Percentiles rank a stretch among this genome's conserved stretches.
Evolutionary conservation across 2,329 filamentous ascomycete species (phyloP).

Genomic region (Furcasterigmium sp.): DNA sequence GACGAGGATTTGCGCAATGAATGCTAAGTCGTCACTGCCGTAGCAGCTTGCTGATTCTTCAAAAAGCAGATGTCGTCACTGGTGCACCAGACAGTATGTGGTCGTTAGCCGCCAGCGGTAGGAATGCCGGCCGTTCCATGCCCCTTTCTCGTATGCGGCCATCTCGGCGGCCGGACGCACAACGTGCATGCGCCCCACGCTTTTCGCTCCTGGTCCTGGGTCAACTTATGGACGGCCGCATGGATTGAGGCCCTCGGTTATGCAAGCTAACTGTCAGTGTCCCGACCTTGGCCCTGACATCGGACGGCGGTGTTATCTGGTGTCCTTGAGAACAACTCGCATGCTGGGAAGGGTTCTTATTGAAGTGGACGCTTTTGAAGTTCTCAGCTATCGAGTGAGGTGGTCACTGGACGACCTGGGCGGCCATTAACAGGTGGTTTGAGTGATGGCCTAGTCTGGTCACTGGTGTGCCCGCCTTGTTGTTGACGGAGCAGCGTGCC

Average conservation of each 20-base stretch:
- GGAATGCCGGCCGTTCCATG: slow-evolving; percentile 1
- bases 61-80: background rate
- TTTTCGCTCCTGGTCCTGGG: slow-evolving; percentile 7
- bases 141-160: slow-evolving; percentile 3
- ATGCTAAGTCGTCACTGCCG: too few relatives aligned
- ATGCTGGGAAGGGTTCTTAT: too few relatives aligned
- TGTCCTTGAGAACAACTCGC: too few relatives aligned
- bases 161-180: slow-evolving; percentile 5
- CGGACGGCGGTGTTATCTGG: slow-evolving; percentile 8
- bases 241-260: slow-evolving; percentile 31
- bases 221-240: slow-evolving; percentile 20
- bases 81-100: background rate
- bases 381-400: too few relatives aligned
- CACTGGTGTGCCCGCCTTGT: too few relatives aligned
- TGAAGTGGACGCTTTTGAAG: too few relatives aligned
- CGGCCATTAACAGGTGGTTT: too few relatives aligned
- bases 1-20: too few relatives aligned
- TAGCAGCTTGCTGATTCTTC: too few relatives aligned
- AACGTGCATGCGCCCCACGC: slow-evolving; percentile 12
- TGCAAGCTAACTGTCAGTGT: slow-evolving; percentile 20
- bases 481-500: too few relatives aligned
- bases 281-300: slow-evolving; percentile 5
- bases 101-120: background rate
- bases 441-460: too few relatives aligned
- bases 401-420: too few relatives aligned